Conservation (phyloP, 169 alveolate species). For the Amoebophrya sp. region DNA sequence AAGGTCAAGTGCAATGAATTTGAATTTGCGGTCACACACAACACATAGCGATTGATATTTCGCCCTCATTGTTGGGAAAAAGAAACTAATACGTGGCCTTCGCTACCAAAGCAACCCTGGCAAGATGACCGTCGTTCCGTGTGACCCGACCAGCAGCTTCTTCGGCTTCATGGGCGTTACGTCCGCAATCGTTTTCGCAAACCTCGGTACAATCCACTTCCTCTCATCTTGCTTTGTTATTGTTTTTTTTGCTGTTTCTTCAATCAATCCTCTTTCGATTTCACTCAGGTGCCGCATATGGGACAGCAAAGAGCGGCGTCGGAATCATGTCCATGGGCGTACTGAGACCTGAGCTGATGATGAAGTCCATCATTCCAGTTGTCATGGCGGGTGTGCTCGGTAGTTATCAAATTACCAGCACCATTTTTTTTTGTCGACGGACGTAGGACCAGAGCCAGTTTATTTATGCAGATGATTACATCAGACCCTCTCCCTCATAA, state of each 20-base stretch:
- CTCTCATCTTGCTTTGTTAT: neutral
- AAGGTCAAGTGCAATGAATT: too few relatives aligned
- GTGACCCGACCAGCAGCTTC: slow-evolving; percentile 76
- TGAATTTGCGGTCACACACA: too few relatives aligned
- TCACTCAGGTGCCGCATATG: slow-evolving; percentile 77
- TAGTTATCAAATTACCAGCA: slow-evolving; percentile 87
- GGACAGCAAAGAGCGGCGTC: slow-evolving; percentile 93
- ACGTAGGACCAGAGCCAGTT: slow-evolving; percentile 29
- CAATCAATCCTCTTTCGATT: neutral
- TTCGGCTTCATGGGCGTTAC: slow-evolving; percentile 95
- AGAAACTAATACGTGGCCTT: too few relatives aligned
- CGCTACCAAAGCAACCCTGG: too few relatives aligned
- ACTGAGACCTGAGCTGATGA: slow-evolving; percentile 89
- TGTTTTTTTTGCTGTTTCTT: neutral
- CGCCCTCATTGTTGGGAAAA: too few relatives aligned
- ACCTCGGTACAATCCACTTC: slow-evolving; percentile 66
- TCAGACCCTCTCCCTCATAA: neutral
- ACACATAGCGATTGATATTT: too few relatives aligned
- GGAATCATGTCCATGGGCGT: slow-evolving; percentile 95
- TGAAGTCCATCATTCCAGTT: slow-evolving; percentile 93
- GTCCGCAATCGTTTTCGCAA: slow-evolving; percentile 83
- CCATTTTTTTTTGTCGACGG: slow-evolving; percentile 51
- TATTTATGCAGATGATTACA: slow-evolving; percentile 5
- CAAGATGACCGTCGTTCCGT: slow-evolving; percentile 18
- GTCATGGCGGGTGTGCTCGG: slow-evolving; percentile 98